Evolutionary conservation across 2,329 filamentous ascomycete species (phyloP), one percentile per base, ranked within the genome.

Genomic region (Xylaria polymorpha): DNA sequence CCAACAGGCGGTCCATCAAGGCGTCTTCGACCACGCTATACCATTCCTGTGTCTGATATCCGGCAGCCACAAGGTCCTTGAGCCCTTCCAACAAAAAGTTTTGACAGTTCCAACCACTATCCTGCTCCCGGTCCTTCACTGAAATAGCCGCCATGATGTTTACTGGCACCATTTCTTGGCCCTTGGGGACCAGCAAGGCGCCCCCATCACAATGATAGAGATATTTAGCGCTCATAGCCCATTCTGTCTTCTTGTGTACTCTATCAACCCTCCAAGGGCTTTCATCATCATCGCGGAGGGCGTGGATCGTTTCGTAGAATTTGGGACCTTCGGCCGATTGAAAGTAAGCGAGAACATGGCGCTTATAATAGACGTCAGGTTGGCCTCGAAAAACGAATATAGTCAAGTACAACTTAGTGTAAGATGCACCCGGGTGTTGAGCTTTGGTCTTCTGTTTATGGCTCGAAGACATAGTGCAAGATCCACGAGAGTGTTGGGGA

Each of bases 21-120:
- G 41, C n/a, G 41, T 46, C 18, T 37, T 60, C 57, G 48, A 60
- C 43, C 57, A 3, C 15, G 4, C 4, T 48, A 60, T 60, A 60
- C 57, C 57, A 60, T 50, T 48, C 57, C 25, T 37, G 29, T 22
- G 41, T 50, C 57, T 50, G 43, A 60, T 37, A 48, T 20, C 57
- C 57, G 15, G 25, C 25, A 37, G 5, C 18, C 43, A 60, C 57
- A 37, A 60, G 15, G 25, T 22, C 22, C 29, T 39, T 4, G 6
- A 60, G 25, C 25, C 57, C 57, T 39, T 48, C 57, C 15, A 60
- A 22, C 29, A 60, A 15, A 22, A 60, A 60, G 25, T 60, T 9
- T 22, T 60, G 43, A 37, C 57, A 60, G 43, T 48, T 60, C 25
- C 25, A 60, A 15, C 12, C 57, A 18, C 15, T 37, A 20, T 50